Percentiles rank a stretch among this genome's conserved stretches.
phyloP scores from a whole-genome alignment of 1,284 basidiomycete genomes.

The Porodaedalea pini region DNA sequence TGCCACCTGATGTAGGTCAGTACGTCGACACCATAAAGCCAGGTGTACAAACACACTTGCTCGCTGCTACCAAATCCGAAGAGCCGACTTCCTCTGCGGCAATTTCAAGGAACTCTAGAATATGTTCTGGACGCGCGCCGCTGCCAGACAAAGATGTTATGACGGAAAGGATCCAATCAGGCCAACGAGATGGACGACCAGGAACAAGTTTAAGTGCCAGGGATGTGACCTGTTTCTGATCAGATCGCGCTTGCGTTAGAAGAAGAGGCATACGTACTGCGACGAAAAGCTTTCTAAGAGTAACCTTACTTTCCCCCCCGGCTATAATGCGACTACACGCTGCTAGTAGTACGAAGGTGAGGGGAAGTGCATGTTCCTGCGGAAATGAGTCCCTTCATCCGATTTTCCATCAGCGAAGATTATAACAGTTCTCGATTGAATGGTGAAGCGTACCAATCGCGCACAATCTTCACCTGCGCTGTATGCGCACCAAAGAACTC shows the following conservation, averaged over 20 bases:
- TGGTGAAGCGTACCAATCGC: conserved; percentile 70
- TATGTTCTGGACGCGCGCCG: conserved; percentile 50
- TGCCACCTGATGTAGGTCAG: conserved; percentile 42
- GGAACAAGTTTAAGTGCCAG: conserved; percentile 71
- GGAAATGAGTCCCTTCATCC: conserved; percentile 60
- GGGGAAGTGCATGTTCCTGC: conserved; percentile 43
- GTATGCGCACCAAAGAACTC: conserved; percentile 93
- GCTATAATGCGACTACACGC: conserved; percentile 57
- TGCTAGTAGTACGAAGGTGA: conserved; percentile 62
- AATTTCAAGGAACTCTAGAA: conserved; percentile 81
- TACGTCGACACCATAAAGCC: not conserved
- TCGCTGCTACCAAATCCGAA: conserved; percentile 70
- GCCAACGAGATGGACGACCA: conserved; percentile 55
- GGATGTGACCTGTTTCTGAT: conserved; percentile 54
- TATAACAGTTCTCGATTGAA: not conserved
- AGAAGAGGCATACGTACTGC: conserved; percentile 51
- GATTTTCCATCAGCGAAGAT: not conserved
- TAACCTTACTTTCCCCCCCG: conserved; percentile 57
- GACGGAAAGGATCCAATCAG: conserved; percentile 65
- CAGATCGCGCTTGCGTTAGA: not conserved
- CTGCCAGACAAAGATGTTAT: conserved; percentile 55
- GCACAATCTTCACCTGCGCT: conserved; percentile 83
- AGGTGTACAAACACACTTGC: conserved; percentile 54
- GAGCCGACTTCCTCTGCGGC: conserved; percentile 76
- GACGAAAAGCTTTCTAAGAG: conserved; percentile 82